A percentile compares a stretch with the other conserved stretches of the same genome.
These are phyloP conservation scores for Xylaria cubensis DNA, from an alignment of 495 filamentous ascomycete species.

Conservation along the genomic window DNA sequence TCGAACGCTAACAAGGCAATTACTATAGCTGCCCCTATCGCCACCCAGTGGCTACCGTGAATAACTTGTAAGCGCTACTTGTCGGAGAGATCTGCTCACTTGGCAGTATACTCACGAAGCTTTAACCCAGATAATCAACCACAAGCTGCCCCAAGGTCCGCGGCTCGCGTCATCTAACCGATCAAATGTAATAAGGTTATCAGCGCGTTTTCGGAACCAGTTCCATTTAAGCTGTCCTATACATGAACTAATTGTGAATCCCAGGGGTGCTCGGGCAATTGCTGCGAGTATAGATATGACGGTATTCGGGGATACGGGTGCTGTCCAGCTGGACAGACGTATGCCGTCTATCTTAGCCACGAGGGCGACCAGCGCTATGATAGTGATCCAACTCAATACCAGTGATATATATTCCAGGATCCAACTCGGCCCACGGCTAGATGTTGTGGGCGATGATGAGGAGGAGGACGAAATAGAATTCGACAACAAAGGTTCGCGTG, in stretches of 20 bases:
- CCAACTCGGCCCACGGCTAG: too few species aligned
- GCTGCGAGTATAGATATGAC: background rate
- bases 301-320: background rate
- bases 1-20: background rate
- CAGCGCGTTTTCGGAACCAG: constrained; percentile 6
- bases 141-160: constrained; percentile 47
- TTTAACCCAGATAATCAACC: constrained; percentile 38
- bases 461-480: too few species aligned
- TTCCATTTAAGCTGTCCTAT: constrained; percentile 12
- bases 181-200: constrained; percentile 39
- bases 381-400: too few species aligned
- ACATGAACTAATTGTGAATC: constrained; percentile 11
- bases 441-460: too few species aligned
- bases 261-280: background rate
- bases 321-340: too few species aligned
- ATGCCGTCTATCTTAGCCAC: too few species aligned
- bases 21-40: background rate
- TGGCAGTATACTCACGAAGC: constrained; percentile 20
- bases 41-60: background rate
- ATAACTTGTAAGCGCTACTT: background rate
- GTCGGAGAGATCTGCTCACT: background rate
- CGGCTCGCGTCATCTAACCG: constrained; percentile 48
- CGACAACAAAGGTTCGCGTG: too few species aligned
- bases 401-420: too few species aligned
- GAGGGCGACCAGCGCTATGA: too few species aligned